These are phyloP conservation scores for Monosporascus sp. DNA, from an alignment of 2,329 filamentous ascomycete species.

Conservation along the genomic window DNA sequence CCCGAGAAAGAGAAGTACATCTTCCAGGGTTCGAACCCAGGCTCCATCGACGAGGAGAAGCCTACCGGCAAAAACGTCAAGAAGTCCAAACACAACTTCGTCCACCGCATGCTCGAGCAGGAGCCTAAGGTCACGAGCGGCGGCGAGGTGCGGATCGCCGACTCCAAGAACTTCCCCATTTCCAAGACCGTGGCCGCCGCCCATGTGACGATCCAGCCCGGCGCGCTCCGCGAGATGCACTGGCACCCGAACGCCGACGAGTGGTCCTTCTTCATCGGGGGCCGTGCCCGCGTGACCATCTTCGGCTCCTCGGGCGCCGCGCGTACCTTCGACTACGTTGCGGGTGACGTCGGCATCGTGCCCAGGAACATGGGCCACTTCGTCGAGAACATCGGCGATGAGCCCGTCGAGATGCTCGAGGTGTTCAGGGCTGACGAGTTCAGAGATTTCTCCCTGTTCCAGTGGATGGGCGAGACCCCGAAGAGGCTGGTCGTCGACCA, in stretches of 20 bases:
- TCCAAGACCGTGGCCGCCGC: constrained; percentile 69
- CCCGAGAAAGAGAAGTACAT: constrained; percentile 69
- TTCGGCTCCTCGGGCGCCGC: constrained; percentile 65
- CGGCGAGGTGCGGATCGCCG: constrained; percentile 67
- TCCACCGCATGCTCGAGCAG: constrained; percentile 66
- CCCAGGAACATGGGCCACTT: constrained; percentile 75
- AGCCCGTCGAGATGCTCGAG: constrained; percentile 70
- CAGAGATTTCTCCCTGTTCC: constrained; percentile 66
- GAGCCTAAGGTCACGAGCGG: constrained; percentile 60
- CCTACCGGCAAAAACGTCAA: constrained; percentile 57
- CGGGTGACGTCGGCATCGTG: constrained; percentile 73
- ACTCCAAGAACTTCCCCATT: constrained; percentile 70
- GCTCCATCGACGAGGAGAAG: constrained; percentile 58
- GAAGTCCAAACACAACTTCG: constrained; percentile 63
- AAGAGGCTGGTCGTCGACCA: constrained; percentile 61
- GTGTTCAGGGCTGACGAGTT: constrained; percentile 69
- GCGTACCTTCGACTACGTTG: constrained; percentile 68
- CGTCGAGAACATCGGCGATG: constrained; percentile 75
- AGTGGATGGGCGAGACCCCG: constrained; percentile 71
- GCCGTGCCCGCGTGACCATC: constrained; percentile 67
- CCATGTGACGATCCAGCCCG: constrained; percentile 64
- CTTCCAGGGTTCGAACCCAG: constrained; percentile 63
- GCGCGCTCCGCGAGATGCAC: constrained; percentile 72
- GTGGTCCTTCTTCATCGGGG: constrained; percentile 74
- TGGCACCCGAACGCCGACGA: constrained; percentile 78